Base-by-base conservation (phyloP, 768 basidiomycete genomes). In the Collybiopsis luxurians region DNA sequence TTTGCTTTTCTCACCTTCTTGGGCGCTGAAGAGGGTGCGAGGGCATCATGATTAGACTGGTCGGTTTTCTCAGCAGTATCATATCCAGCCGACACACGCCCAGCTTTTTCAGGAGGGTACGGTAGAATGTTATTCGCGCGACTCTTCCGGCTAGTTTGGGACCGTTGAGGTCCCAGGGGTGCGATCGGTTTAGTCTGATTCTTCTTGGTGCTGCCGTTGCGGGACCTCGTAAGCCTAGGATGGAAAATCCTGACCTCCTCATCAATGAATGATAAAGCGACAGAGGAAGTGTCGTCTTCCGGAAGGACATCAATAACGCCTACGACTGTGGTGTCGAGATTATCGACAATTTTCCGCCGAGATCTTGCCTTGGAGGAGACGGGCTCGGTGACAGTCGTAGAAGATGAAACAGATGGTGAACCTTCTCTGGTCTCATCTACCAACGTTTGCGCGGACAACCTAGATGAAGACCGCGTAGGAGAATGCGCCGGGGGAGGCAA, bases 381-480 rank as follows among this genome's bases (percentile, higher is more conserved):
- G 17, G 50, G 36, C 13, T 51, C 50, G 9, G 53, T 26, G 38
- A 24, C 42, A 4, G 53, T 54, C 15, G 50, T 38, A 27, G 34
- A 23, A 24, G 50, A 51, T 4, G 50, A 51, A n/a, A 12, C 24
- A 2, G 50, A 38, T 12, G 50, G 50, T 23, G 50, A 51, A 26
- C 21, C 23, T 4, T 51, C 50, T 23, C 50, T 51, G 7, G 12
- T 43, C 6, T 55, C 54, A 17, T 34, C 45, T 4, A 55, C 54
- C 3, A 55, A 27, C 3, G 54, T 55, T 13, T 36, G 40, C 9
- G 54, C 30, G 17, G 54, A 55, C 31, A 55, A 28, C 19, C 54
- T 42, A 17, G 54, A 55, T 12, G 54, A 46, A 13, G 54, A 55
- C 19, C 54, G 54, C 28, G 54, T 55, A 0, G 31, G 53, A 7